A percentile compares a stretch with the other conserved stretches of the same genome.
These are phyloP conservation scores for Phytophthora lateralis DNA, from an alignment of 352 stramenopile species.

Conservation along the genomic window DNA sequence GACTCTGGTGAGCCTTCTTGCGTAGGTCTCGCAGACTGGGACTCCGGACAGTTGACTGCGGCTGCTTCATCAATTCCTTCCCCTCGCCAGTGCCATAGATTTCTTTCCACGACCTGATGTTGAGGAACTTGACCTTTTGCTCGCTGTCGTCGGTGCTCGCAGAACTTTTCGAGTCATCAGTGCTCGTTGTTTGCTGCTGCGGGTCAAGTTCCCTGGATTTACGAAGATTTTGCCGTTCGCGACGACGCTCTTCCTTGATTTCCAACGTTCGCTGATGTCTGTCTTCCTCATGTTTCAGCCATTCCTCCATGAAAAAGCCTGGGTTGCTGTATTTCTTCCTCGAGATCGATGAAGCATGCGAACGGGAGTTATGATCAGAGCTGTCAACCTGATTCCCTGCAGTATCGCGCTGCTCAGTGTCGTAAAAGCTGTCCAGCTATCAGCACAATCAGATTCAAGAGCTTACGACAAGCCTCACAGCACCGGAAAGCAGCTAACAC, in stretches of 20 bases:
- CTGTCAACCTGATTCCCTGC: slow-evolving; percentile 1
- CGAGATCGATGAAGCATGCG: slow-evolving; percentile 22
- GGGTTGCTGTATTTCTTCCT: slow-evolving; percentile 67
- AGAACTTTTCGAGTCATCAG: slow-evolving; percentile 26
- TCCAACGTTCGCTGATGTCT: slow-evolving; percentile 39
- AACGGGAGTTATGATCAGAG: neutral
- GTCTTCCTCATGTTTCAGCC: slow-evolving; percentile 50
- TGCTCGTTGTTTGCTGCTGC: slow-evolving; percentile 23
- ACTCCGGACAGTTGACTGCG: slow-evolving; percentile 19
- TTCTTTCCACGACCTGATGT: slow-evolving; percentile 66
- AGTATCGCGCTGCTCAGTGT: neutral
- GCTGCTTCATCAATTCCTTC: slow-evolving; percentile 52
- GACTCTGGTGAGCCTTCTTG: slow-evolving; percentile 30
- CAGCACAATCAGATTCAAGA: neutral
- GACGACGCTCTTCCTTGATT: slow-evolving; percentile 39
- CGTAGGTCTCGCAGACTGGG: slow-evolving; percentile 31
- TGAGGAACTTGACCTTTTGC: slow-evolving; percentile 53
- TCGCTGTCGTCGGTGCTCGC: slow-evolving; percentile 30
- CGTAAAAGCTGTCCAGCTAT: slow-evolving; percentile 50
- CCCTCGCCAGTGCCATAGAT: slow-evolving; percentile 68
- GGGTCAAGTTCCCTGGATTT: slow-evolving; percentile 16
- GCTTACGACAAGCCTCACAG: neutral
- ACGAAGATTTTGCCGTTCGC: slow-evolving; percentile 22
- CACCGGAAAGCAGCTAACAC: neutral
- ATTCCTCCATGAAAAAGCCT: slow-evolving; percentile 65